Evolutionary conservation across 306 rosid species (phyloP), one percentile per base, ranked within the genome.

Genomic region (Mucuna pruriens): DNA sequence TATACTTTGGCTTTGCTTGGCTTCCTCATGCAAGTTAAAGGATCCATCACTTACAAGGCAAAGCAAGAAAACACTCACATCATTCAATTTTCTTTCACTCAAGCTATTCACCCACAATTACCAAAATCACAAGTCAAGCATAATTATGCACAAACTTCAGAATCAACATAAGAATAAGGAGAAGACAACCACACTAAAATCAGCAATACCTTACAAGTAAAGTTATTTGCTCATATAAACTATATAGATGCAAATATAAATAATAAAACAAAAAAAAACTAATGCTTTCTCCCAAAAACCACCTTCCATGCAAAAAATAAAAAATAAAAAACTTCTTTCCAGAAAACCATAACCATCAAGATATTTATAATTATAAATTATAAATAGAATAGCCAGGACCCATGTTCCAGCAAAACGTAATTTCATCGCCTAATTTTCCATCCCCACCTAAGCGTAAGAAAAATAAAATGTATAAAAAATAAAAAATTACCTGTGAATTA

Each of bases 401-500:
- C 80, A 80, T 44, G 31, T 13, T 77, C 52, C 84, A n/a, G n/a
- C 83, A 23, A 17, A 39, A 16, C 39, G 67, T 17, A 75, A 20
- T 85, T 65, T 67, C 36, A 70, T 49, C 80, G 48, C 29, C 15
- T 19, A 78, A 78, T 54, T 60, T 51, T 74, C 71, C 52, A 77
- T 55, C n/a, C 34, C 78, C 22, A 12, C 65, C 17, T 26, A 4
- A 54, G 34, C 34, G 20, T n/a, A 9, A 55, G 9, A 19, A 74
- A 6, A 60, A 26, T n/a, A 44, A n/a, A 69, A 23, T 22, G 67
- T 13, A 31, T 62, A 10, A 49, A 36, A 39, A 23, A 51, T 0
- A 46, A 60, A 82, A 75, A 79, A 57, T 76, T 75, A 76, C 92
- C 89, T 80, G 12, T 16, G 80, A 83, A 87, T 38, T 62, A 4